These are phyloP conservation scores for Medicago ruthenica DNA, from an alignment of 306 rosid genomes.

Conservation along the genomic window DNA sequence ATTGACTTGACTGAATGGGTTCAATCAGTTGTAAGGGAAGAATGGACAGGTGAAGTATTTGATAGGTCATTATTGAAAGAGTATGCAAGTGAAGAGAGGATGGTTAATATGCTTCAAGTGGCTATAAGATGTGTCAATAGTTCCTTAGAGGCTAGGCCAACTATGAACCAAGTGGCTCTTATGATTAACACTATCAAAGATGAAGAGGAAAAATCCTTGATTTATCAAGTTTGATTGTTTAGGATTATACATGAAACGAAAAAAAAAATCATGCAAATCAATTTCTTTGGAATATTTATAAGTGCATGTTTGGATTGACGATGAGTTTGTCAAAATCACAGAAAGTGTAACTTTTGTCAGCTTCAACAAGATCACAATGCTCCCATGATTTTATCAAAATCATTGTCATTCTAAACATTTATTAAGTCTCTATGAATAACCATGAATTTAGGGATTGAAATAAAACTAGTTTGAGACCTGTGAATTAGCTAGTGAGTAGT, in stretches of 20 bases:
- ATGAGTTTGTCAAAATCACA: no score
- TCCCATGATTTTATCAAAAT: no score
- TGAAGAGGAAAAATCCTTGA: constrained; percentile 75
- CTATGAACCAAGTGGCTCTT: constrained; percentile 69
- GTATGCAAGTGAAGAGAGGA: constrained; percentile 79
- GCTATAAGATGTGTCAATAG: constrained; percentile 72
- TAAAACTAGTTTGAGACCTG: no score
- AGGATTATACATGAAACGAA: neutral
- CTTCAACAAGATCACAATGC: no score
- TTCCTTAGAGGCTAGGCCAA: constrained; percentile 67
- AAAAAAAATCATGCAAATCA: neutral
- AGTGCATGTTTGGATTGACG: no score
- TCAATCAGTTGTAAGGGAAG: constrained; percentile 75
- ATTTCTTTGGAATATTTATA: constrained; percentile 21
- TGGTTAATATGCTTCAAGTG: constrained; percentile 83
- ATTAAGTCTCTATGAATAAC: no score
- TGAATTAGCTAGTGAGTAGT: no score
- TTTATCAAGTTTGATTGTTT: constrained; percentile 45
- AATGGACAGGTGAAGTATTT: constrained; percentile 92
- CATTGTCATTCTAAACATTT: no score
- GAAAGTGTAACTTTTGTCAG: no score
- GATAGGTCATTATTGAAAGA: constrained; percentile 61
- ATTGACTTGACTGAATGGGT: constrained; percentile 81
- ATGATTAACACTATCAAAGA: constrained; percentile 72
- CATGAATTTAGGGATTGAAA: no score